Percentiles rank a stretch among this genome's conserved stretches.
phyloP scores from a whole-genome alignment of 1,139 yeast genomes.

The Diutina neorugosa region DNA sequence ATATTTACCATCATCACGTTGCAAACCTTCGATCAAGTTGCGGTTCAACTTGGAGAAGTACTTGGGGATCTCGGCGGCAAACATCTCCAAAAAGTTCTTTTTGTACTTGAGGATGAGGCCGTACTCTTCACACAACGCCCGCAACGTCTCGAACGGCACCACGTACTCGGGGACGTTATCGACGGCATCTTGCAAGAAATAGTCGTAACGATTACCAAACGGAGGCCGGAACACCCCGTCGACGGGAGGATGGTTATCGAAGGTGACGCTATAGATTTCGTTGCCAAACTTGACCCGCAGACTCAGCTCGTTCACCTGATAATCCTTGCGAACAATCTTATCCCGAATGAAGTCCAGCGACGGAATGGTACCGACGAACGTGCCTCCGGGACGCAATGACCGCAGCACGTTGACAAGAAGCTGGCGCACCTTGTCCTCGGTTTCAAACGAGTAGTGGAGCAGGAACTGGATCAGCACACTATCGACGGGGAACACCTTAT shows the following conservation, averaged over 20 bases:
- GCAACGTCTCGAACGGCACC: conserved; percentile 86
- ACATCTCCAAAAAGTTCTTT: conserved; percentile 73
- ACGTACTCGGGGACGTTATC: conserved; percentile 95
- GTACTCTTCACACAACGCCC: conserved; percentile 75
- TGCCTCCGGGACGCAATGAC: conserved; percentile 71
- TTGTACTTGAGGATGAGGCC: conserved; percentile 62
- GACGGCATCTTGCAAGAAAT: conserved; percentile 82
- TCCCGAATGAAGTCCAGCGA: conserved; percentile 73
- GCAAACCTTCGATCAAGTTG: conserved; percentile 57
- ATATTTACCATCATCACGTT: conserved; percentile 62
- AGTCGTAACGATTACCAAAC: conserved; percentile 75
- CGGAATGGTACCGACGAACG: conserved; percentile 88
- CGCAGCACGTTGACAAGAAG: conserved; percentile 65
- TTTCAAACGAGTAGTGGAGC: conserved; percentile 86
- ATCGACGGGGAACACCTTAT: conserved; percentile 73
- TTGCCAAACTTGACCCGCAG: conserved; percentile 57
- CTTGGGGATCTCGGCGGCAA: conserved; percentile 64
- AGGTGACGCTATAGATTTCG: conserved; percentile 66
- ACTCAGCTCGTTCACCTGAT: conserved; percentile 29
- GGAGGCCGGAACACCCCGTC: conserved; percentile 65
- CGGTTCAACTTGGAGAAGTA: conserved; percentile 50
- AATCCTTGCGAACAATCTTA: conserved; percentile 37
- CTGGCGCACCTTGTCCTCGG: conserved; percentile 66
- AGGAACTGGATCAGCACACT: conserved; percentile 85
- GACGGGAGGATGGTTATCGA: conserved; percentile 61